Conservation (phyloP, 2,329 filamentous ascomycete genomes). For the Cladophialophora immunda region DNA sequence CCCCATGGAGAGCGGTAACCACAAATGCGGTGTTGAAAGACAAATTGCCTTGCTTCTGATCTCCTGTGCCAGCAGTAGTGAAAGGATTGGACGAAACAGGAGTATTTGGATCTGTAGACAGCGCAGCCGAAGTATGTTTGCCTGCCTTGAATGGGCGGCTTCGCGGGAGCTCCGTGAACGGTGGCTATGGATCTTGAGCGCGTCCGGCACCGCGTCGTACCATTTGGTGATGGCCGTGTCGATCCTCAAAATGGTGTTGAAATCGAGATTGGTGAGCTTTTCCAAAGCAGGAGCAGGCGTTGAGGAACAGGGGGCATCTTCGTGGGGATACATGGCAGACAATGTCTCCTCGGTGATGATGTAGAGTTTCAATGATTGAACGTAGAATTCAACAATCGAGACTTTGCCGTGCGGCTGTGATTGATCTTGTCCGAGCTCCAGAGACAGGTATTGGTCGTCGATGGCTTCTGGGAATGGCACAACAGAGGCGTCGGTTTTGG, state of each 20-base stretch:
- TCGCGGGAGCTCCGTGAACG: too few relatives aligned
- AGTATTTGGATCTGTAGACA: conserved; percentile 7
- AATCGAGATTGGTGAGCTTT: conserved; percentile 9
- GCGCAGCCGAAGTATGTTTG: conserved; percentile 8
- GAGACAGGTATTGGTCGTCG: conserved; percentile 6
- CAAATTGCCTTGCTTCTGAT: neutral
- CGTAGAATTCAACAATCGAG: conserved; percentile 7
- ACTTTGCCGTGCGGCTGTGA: neutral
- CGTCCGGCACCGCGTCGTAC: neutral
- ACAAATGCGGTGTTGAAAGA: neutral
- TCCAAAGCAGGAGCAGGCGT: neutral
- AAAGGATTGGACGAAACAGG: conserved; percentile 5
- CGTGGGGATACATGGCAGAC: conserved; percentile 3
- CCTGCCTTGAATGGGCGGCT: neutral
- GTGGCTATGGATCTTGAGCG: neutral
- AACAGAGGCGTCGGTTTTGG: neutral
- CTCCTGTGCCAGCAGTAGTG: neutral
- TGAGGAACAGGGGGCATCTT: neutral
- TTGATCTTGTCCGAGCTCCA: neutral
- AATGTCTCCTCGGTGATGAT: conserved; percentile 8
- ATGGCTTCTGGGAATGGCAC: conserved; percentile 1
- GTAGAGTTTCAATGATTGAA: conserved; percentile 10
- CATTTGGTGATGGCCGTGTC: neutral
- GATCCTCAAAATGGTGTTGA: conserved; percentile 10
- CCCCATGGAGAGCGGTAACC: neutral